A percentile compares a stretch with the other conserved stretches of the same genome.
These are phyloP conservation scores for Penicillium fimorum DNA, from an alignment of 495 filamentous ascomycete species.

Conservation along the genomic window DNA sequence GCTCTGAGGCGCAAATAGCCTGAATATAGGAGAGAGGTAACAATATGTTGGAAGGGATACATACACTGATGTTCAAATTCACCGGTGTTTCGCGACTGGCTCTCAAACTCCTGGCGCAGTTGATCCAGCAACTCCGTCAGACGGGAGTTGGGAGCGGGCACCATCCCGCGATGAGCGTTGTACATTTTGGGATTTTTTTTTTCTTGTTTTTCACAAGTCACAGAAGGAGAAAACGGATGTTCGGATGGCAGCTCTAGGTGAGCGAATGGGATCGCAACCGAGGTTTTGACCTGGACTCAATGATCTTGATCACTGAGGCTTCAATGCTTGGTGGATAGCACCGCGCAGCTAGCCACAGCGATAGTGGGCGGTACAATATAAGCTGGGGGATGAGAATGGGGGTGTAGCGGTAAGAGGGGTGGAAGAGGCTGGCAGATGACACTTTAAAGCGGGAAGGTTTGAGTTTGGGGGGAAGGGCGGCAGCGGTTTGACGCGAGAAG, in stretches of 20 bases:
- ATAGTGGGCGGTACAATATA: constrained; percentile 10
- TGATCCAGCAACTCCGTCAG: constrained; percentile 88
- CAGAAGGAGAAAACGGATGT: background rate
- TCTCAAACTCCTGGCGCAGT: constrained; percentile 87
- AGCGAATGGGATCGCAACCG: constrained; percentile 20
- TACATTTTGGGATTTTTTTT: constrained; percentile 63
- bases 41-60: constrained; percentile 35
- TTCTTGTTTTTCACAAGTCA: background rate
- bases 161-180: constrained; percentile 81
- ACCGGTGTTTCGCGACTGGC: constrained; percentile 68
- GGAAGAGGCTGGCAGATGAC: constrained; percentile 29
- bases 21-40: background rate
- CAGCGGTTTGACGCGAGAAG: constrained; percentile 41
- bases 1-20: background rate
- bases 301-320: constrained; percentile 20
- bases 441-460: constrained; percentile 32
- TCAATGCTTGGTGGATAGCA: constrained; percentile 30
- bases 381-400: constrained; percentile 7
- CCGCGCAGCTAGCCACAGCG: constrained; percentile 30
- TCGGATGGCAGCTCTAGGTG: constrained; percentile 7
- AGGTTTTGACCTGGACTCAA: constrained; percentile 13
- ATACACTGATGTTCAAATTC: constrained; percentile 89
- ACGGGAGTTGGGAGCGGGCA: constrained; percentile 68
- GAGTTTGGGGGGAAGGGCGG: constrained; percentile 33
- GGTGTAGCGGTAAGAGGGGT: constrained; percentile 16